Percentiles rank a stretch among this genome's conserved stretches.
These are phyloP conservation scores for Mycena latifolia DNA, from an alignment of 768 basidiomycete genomes.

Conservation along the genomic window DNA sequence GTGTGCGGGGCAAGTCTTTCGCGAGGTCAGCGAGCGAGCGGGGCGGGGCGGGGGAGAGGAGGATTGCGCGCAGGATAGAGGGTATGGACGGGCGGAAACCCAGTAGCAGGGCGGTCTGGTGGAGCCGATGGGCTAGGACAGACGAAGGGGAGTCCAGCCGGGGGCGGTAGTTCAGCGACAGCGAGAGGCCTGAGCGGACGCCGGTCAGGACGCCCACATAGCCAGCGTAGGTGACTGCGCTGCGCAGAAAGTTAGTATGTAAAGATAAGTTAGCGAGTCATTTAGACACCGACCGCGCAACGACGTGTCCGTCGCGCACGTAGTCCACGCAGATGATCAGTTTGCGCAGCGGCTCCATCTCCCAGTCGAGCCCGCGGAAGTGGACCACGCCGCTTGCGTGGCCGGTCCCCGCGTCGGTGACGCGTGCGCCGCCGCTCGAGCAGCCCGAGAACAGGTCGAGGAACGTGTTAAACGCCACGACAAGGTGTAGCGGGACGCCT, in stretches of 20 bases:
- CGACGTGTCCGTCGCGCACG: slow-evolving; percentile 44
- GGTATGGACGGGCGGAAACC: slow-evolving; percentile 48
- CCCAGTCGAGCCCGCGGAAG: slow-evolving; percentile 55
- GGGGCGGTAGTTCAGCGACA: slow-evolving; percentile 53
- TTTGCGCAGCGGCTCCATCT: slow-evolving; percentile 50
- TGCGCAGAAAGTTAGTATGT: slow-evolving; percentile 11
- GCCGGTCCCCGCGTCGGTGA: slow-evolving; percentile 36
- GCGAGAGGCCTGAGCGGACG: slow-evolving; percentile 51
- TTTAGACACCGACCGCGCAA: slow-evolving; percentile 45
- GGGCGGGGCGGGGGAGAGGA: slow-evolving; percentile 44
- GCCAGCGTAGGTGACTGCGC: slow-evolving; percentile 54
- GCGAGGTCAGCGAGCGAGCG: slow-evolving; percentile 43
- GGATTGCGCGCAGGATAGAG: slow-evolving; percentile 46
- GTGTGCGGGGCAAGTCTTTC: slow-evolving; percentile 32
- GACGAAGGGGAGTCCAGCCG: slow-evolving; percentile 42
- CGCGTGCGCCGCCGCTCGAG: slow-evolving; percentile 50
- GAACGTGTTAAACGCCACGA: slow-evolving; percentile 55
- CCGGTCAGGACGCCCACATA: slow-evolving; percentile 54
- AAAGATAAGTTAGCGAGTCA: background rate
- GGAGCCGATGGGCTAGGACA: slow-evolving; percentile 41
- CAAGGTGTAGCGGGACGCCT: slow-evolving; percentile 46
- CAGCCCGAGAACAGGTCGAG: slow-evolving; percentile 54
- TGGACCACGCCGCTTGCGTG: slow-evolving; percentile 45
- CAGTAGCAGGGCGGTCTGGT: slow-evolving; percentile 47
- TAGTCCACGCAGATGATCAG: slow-evolving; percentile 51